phyloP scores from a whole-genome alignment of 345 rosid genomes.

The Populus simonii region DNA sequence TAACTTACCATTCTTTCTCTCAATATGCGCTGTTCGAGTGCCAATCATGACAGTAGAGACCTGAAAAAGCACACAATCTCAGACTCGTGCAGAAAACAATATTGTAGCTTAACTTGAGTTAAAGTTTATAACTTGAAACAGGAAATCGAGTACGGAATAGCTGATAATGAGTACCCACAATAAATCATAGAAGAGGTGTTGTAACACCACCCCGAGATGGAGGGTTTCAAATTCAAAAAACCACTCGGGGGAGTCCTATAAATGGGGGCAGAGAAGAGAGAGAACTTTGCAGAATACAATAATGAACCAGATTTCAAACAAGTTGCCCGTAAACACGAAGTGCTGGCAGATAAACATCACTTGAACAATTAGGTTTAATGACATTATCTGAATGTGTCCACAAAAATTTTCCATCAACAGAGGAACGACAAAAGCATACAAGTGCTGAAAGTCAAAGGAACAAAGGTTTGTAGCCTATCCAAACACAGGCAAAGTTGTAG shows the following conservation, averaged over 20 bases:
- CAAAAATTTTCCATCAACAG: background rate
- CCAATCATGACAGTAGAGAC: conserved; percentile 55
- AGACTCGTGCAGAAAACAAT: background rate
- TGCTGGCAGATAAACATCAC: background rate
- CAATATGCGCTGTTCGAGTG: conserved; percentile 60
- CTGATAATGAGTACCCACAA: background rate
- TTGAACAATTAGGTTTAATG: background rate
- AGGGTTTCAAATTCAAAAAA: background rate
- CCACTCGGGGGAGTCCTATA: background rate
- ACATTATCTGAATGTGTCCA: background rate
- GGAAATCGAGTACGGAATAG: background rate
- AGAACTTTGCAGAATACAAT: background rate
- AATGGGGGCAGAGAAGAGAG: background rate
- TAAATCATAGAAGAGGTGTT: background rate
- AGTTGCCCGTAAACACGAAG: background rate
- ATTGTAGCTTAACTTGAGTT: background rate
- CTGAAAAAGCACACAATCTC: conserved; percentile 20
- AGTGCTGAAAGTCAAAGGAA: background rate
- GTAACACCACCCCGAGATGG: background rate
- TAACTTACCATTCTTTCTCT: conserved; percentile 66
- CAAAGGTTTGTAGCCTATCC: background rate
- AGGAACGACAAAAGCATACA: background rate
- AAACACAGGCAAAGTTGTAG: background rate
- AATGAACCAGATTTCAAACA: background rate
- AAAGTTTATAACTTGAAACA: background rate